Conservation (phyloP, 805 yeast genomes). For the Yamadazyma scolyti region DNA sequence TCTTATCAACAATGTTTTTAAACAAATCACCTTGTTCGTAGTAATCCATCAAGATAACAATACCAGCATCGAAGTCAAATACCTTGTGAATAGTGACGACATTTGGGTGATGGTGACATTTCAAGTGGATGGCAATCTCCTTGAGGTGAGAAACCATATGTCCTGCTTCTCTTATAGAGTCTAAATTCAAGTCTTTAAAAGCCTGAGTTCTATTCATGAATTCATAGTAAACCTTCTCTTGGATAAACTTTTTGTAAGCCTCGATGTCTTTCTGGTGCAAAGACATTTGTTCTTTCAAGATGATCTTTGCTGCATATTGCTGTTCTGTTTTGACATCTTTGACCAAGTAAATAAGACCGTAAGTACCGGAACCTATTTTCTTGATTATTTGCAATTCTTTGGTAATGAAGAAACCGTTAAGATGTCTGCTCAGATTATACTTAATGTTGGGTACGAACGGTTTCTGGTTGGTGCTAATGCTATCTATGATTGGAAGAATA, state of each 20-base stretch:
- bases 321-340: conserved; percentile 48
- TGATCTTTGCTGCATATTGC: conserved; percentile 68
- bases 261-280: conserved; percentile 23
- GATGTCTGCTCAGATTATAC: conserved; percentile 3
- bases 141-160: conserved; percentile 38
- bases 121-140: conserved; percentile 72
- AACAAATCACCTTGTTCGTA: conserved; percentile 84
- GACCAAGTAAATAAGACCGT: conserved; percentile 75
- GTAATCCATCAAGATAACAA: conserved; percentile 82
- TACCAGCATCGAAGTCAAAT: conserved; percentile 53
- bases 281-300: conserved; percentile 46
- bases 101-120: conserved; percentile 76
- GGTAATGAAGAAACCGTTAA: conserved; percentile 5
- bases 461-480: conserved; percentile 5
- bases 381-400: conserved; percentile 38
- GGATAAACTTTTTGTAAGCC: conserved; percentile 27
- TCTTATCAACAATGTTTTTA: conserved; percentile 74
- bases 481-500: conserved; percentile 12
- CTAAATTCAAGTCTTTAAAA: conserved; percentile 19
- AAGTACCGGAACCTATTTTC: conserved; percentile 80
- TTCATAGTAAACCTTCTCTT: conserved; percentile 17
- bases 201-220: conserved; percentile 11
- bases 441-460: conserved; percentile 6
- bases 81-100: conserved; percentile 74
- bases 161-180: conserved; percentile 22